Conservation (phyloP, 805 yeast genomes). For the Candida parachauliodes region DNA sequence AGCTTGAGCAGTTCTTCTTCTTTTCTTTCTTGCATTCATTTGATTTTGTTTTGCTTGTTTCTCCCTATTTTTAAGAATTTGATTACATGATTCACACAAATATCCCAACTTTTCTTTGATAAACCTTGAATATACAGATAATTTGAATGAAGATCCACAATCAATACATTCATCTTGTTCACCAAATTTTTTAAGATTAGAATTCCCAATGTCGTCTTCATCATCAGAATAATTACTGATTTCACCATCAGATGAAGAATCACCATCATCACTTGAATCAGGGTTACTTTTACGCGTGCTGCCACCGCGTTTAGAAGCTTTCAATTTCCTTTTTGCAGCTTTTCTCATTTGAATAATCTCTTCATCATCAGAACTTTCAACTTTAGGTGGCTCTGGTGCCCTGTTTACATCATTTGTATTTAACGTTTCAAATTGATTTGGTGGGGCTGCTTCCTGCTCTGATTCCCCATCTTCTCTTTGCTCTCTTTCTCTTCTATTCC, state of each 20-base stretch:
- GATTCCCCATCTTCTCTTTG: slow-evolving; percentile 17
- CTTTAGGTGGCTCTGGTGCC: slow-evolving; percentile 8
- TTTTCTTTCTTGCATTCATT: slow-evolving; percentile 62
- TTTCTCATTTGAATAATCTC: slow-evolving; percentile 26
- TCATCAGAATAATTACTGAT: slow-evolving; percentile 24
- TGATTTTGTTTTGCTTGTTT: slow-evolving; percentile 48
- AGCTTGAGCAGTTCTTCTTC: slow-evolving; percentile 81
- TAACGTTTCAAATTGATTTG: slow-evolving; percentile 9
- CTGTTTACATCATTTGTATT: too few species aligned
- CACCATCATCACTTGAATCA: slow-evolving; percentile 18
- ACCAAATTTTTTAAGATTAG: slow-evolving; percentile 34
- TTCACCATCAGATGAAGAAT: slow-evolving; percentile 25
- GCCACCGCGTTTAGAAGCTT: slow-evolving; percentile 16
- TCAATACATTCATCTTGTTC: slow-evolving; percentile 60
- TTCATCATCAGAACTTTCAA: slow-evolving; percentile 21
- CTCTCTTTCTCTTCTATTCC: slow-evolving; percentile 31
- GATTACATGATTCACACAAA: slow-evolving; percentile 61
- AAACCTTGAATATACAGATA: slow-evolving; percentile 65
- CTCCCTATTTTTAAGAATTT: slow-evolving; percentile 36
- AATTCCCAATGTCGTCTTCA: slow-evolving; percentile 26
- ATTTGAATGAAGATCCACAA: slow-evolving; percentile 55
- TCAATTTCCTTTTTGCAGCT: slow-evolving; percentile 25
- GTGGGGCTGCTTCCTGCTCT: slow-evolving; percentile 8
- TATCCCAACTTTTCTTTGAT: slow-evolving; percentile 55
- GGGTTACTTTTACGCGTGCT: slow-evolving; percentile 36